Base-by-base conservation (phyloP, 2,329 filamentous ascomycete genomes). In the Colletotrichum simmondsii region DNA sequence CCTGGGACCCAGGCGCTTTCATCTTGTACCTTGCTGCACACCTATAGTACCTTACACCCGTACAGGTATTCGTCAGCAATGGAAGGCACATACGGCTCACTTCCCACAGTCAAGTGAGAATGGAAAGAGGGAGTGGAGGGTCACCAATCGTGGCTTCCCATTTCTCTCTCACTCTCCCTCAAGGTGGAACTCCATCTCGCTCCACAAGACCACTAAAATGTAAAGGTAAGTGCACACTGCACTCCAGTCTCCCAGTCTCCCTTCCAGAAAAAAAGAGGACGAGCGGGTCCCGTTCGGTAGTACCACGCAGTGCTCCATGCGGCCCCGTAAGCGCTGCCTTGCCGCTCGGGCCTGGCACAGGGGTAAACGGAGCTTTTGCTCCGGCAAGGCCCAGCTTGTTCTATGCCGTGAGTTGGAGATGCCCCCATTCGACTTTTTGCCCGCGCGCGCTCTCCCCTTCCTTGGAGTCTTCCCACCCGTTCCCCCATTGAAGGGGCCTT, bases 311-410 rank as follows among this genome's bases (percentile, higher is more conserved):
- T 62, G 71, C 61, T 74, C 68, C 72, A 63, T 66, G 63, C 71
- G 52, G 70, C 58, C 71, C 67, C 73, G 56, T 71, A 60, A 66
- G 71, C 67, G 71, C 67, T 65, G 66, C 63, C 66, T 71, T 73
- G 66, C 71, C 71, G 57, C 73, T 52, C 37, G 26, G 57, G 49
- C 71, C 73, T 75, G 63, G 70, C 62, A 74, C 60, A 73, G 59
- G 66, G 66, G 57, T 11, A 2, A 1, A 22, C 61, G 73, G 71
- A 74, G 67, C 71, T 54, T 72, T 75, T 74, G 56, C 73, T 75
- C 73, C 73, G 73, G 73, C 28, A 73, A 42, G 59, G 58, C 60
- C 63, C 56, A 53, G 28, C 42, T 49, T n/a, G 42, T 49, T 49
- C 42, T 49, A 49, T 49, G 42, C 42, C 19, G 7, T 49, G 42